Percentiles rank a stretch among this genome's conserved stretches.
Conservation (phyloP, 495 filamentous ascomycete genomes). For the Daldinia caldariorum region DNA sequence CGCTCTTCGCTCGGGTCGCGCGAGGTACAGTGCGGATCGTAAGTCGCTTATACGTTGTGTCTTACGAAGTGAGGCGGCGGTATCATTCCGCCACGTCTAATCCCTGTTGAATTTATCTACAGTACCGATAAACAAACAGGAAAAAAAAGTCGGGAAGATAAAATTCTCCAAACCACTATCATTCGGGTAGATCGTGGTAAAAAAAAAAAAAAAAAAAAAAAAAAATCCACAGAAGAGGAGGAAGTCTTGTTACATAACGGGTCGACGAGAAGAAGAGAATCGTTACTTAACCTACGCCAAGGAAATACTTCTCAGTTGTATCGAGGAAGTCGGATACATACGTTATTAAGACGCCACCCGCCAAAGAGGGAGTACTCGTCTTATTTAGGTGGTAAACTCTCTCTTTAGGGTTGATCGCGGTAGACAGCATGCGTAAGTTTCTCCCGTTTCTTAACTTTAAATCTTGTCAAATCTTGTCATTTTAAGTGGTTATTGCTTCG, state of each 20-base stretch:
- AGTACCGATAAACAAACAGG: conserved; percentile 5
- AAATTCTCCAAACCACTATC: conserved; percentile 8
- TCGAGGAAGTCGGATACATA: neutral
- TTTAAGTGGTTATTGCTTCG: conserved; percentile 3
- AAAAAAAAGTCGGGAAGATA: conserved; percentile 15
- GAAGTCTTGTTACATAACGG: conserved; percentile 10
- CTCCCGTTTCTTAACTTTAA: neutral
- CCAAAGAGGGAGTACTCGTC: conserved; percentile 36
- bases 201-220: no score
- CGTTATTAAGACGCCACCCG: neutral
- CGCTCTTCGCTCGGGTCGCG: neutral
- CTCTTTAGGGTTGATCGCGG: conserved; percentile 18
- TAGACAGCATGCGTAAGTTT: conserved; percentile 34
- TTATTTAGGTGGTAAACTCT: conserved; percentile 24
- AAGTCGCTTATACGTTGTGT: conserved; percentile 10
- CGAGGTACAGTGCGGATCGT: conserved; percentile 29
- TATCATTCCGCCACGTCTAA: conserved; percentile 9
- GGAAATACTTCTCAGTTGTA: conserved; percentile 6
- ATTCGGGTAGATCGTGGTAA: neutral
- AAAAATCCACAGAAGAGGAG: conserved; percentile 1
- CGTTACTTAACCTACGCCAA: conserved; percentile 5
- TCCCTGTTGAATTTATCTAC: neutral
- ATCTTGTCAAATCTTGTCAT: no score
- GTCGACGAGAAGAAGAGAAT: conserved; percentile 1
- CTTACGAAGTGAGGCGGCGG: conserved; percentile 37